A percentile compares a stretch with the other conserved stretches of the same genome.
These are phyloP conservation scores for Ambrosiella cleistominuta DNA, from an alignment of 2,329 filamentous ascomycete species.

Conservation along the genomic window DNA sequence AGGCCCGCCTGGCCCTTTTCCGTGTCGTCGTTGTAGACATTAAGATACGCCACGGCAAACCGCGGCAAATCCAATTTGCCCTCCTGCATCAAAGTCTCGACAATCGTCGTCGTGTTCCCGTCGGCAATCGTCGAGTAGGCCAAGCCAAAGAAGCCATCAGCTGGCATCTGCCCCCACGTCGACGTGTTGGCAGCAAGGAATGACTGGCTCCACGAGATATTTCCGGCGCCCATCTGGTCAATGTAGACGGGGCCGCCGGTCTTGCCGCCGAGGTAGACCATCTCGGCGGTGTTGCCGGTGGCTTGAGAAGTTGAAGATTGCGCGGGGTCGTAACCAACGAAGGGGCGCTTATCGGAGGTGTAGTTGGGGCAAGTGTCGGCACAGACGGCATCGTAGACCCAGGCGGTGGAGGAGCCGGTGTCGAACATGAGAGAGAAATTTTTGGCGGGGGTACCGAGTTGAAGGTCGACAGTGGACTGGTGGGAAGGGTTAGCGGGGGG, in stretches of 20 bases:
- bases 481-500: not conserved
- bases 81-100: constrained; percentile 19
- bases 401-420: constrained; percentile 21
- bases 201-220: constrained; percentile 17
- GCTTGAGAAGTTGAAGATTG: constrained; percentile 18
- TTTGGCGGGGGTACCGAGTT: constrained; percentile 19
- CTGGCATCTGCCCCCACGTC: constrained; percentile 18
- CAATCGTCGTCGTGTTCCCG: constrained; percentile 18
- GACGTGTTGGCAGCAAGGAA: constrained; percentile 19
- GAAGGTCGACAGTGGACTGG: constrained; percentile 10
- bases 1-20: not conserved
- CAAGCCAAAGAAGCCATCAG: constrained; percentile 22
- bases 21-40: constrained; percentile 12
- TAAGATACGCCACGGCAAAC: constrained; percentile 20
- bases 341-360: constrained; percentile 14
- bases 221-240: constrained; percentile 16
- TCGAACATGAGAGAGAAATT: constrained; percentile 19
- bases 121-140: constrained; percentile 20
- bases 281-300: constrained; percentile 15
- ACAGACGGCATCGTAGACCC: constrained; percentile 19
- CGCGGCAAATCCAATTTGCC: constrained; percentile 19
- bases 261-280: constrained; percentile 20
- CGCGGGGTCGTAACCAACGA: constrained; percentile 16
- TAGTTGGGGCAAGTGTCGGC: constrained; percentile 17
- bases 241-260: constrained; percentile 16